These are phyloP conservation scores for Thuidium tamariscinum DNA, from an alignment of 225 moss, liverwort and hornwort genomes.

Conservation along the genomic window DNA sequence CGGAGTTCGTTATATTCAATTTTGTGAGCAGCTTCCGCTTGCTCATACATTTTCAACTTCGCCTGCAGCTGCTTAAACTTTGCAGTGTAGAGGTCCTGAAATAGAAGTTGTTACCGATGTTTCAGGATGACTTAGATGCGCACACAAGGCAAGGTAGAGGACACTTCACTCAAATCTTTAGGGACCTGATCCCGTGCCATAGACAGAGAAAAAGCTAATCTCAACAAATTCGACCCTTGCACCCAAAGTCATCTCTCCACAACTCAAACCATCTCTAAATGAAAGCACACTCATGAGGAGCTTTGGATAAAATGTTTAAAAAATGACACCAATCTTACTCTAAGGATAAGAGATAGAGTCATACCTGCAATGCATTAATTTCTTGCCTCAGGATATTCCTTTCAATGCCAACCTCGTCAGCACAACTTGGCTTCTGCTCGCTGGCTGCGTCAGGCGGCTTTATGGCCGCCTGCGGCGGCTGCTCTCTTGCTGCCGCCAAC, in stretches of 20 bases:
- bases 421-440: constrained; percentile 1
- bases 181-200: no score
- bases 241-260: no score
- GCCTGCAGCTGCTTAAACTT: constrained; percentile 86
- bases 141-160: neutral
- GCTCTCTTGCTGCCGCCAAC: constrained; percentile 35
- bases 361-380: constrained; percentile 76
- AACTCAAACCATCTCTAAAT: neutral
- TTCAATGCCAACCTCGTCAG: constrained; percentile 45
- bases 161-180: neutral
- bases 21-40: constrained; percentile 18
- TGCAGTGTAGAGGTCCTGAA: constrained; percentile 69
- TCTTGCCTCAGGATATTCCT: constrained; percentile 78
- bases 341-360: neutral
- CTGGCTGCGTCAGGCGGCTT: neutral
- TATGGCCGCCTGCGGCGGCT: neutral
- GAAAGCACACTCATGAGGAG: neutral
- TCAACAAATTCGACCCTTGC: no score
- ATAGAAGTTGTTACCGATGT: neutral
- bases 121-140: neutral
- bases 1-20: constrained; percentile 14
- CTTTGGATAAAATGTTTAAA: neutral
- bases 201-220: no score
- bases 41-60: constrained; percentile 54
- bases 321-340: neutral